Percentiles rank a stretch among this genome's conserved stretches.
Conservation (phyloP, 495 filamentous ascomycete species). For the Hyaloscypha variabilis region DNA sequence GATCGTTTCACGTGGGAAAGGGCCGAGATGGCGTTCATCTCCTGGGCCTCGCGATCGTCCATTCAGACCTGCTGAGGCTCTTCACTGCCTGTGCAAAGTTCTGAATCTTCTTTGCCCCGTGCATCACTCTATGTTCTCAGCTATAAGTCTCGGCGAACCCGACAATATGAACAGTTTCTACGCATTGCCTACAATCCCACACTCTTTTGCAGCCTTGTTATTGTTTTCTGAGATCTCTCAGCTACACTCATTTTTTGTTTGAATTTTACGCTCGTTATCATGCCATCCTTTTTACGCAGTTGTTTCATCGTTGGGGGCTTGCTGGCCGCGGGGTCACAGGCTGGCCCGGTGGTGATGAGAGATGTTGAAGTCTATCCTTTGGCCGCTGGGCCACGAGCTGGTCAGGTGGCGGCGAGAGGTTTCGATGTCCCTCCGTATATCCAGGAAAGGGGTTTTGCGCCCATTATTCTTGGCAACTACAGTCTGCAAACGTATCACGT, state of each 20-base stretch:
- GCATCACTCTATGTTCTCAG: neutral
- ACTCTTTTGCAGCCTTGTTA: constrained; percentile 1
- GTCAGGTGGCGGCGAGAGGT: neutral
- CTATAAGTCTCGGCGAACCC: constrained; percentile 3
- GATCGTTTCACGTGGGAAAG: neutral
- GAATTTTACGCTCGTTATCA: neutral
- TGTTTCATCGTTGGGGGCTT: neutral
- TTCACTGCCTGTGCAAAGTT: neutral
- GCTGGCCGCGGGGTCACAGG: constrained; percentile 2
- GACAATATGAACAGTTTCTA: constrained; percentile 1
- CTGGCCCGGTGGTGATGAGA: constrained; percentile 10
- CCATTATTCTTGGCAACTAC: constrained; percentile 17
- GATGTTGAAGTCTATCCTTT: neutral
- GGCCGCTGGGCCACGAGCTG: neutral
- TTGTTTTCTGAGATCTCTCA: constrained; percentile 1
- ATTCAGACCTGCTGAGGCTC: constrained; percentile 1
- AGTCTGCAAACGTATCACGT: constrained; percentile 11
- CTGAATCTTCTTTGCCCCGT: neutral
- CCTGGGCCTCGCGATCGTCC: neutral
- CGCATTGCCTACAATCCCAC: neutral
- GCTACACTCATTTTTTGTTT: constrained; percentile 16
- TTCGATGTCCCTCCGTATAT: neutral
- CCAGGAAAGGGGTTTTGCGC: constrained; percentile 5
- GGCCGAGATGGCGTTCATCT: constrained; percentile 5
- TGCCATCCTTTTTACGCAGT: neutral